phyloP scores from a whole-genome alignment of 192 early-diverging fungal species.

The Coemansia sp. region DNA sequence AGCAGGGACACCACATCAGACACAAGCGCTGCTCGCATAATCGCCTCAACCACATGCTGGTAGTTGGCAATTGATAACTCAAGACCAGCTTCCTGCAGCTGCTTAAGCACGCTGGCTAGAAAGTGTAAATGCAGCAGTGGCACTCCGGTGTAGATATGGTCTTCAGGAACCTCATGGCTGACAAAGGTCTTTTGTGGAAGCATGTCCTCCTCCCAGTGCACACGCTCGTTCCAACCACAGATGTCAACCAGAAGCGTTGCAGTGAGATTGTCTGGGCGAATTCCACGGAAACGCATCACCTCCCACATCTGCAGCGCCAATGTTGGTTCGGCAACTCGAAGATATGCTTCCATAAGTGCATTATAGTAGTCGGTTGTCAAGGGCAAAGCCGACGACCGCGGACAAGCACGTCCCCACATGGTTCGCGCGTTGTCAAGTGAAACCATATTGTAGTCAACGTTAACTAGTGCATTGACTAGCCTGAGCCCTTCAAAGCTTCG shows the following conservation, averaged over 20 bases:
- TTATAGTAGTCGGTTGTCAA: conserved; percentile 44
- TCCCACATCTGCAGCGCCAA: conserved; percentile 52
- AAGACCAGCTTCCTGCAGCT: conserved; percentile 42
- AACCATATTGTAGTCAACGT: conserved; percentile 54
- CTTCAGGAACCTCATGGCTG: conserved; percentile 30
- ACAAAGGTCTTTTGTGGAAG: conserved; percentile 24
- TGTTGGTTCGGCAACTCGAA: conserved; percentile 41
- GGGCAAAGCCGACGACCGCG: conserved; percentile 14
- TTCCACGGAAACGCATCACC: conserved; percentile 47
- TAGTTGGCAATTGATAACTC: conserved; percentile 38
- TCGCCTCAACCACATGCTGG: conserved; percentile 42
- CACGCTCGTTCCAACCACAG: conserved; percentile 51
- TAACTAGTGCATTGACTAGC: conserved; percentile 37
- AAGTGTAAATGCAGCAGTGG: conserved; percentile 43
- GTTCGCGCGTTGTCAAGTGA: not conserved
- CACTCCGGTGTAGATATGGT: conserved; percentile 38
- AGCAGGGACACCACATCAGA: conserved; percentile 35
- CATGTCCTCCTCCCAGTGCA: conserved; percentile 52
- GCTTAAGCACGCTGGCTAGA: conserved; percentile 26
- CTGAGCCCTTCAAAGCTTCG: conserved; percentile 45
- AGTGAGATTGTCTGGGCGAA: conserved; percentile 42
- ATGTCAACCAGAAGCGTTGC: conserved; percentile 51
- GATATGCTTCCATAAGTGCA: conserved; percentile 47
- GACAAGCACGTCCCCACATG: not conserved
- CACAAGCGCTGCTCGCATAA: conserved; percentile 32